Evolutionary conservation across 2,329 filamentous ascomycete genomes (phyloP).

Genomic region (Colletotrichum spinosum): DNA sequence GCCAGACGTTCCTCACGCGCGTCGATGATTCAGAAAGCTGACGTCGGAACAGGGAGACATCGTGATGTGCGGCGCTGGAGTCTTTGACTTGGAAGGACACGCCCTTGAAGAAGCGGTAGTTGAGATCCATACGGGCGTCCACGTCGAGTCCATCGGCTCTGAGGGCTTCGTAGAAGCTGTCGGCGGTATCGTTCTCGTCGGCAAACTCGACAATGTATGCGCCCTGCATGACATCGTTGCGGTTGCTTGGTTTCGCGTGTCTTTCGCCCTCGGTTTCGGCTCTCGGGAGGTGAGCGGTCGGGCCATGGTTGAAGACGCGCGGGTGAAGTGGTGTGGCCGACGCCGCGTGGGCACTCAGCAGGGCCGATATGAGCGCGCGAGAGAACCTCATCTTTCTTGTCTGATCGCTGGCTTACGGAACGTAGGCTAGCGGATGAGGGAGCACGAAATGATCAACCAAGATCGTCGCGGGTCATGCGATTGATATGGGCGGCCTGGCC

Average conservation of each 20-base stretch:
- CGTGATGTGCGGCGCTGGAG: conserved; percentile 40
- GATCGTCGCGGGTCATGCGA: background rate
- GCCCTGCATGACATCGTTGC: conserved; percentile 34
- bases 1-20: conserved; percentile 45
- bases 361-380: conserved; percentile 11
- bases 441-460: background rate
- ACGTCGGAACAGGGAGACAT: conserved; percentile 20
- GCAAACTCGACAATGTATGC: conserved; percentile 43
- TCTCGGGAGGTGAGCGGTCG: background rate
- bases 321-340: conserved; percentile 23
- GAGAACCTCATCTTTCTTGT: conserved; percentile 21
- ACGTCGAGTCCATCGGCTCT: conserved; percentile 33
- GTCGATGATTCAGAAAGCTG: conserved; percentile 41
- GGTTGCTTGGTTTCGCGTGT: background rate
- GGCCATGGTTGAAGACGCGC: conserved; percentile 2
- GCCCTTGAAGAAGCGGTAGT: conserved; percentile 43
- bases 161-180: conserved; percentile 36
- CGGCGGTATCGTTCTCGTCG: conserved; percentile 31
- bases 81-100: conserved; percentile 42
- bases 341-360: conserved; percentile 13
- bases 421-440: conserved; percentile 7
- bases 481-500: conserved; percentile 3
- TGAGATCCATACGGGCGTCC: conserved; percentile 40
- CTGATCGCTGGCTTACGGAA: conserved; percentile 16
- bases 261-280: background rate